Conservation (phyloP, 768 basidiomycete genomes). For the Russula lepida region DNA sequence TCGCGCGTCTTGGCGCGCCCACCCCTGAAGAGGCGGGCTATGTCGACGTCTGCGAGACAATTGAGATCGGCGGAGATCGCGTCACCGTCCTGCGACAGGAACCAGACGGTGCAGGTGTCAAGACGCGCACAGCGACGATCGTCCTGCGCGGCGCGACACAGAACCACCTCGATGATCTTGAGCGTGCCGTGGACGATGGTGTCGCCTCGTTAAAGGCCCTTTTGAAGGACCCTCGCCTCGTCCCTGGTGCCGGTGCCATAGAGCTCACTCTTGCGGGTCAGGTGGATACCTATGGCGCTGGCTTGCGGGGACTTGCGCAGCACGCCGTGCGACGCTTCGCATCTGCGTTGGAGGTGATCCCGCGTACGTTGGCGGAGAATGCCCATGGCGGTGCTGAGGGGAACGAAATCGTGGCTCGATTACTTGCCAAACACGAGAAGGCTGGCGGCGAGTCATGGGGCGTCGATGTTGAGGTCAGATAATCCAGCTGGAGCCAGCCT, state of each 20-base stretch:
- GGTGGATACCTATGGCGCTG: conserved; percentile 79
- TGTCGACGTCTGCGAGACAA: conserved; percentile 90
- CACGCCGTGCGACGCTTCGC: conserved; percentile 90
- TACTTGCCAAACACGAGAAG: conserved; percentile 87
- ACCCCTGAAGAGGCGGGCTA: conserved; percentile 93
- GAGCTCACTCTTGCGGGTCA: conserved; percentile 87
- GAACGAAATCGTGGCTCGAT: conserved; percentile 80
- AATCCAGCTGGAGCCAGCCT: background rate
- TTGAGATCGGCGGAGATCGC: conserved; percentile 95
- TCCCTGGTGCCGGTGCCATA: conserved; percentile 90
- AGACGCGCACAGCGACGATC: conserved; percentile 86
- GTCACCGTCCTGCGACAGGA: conserved; percentile 93
- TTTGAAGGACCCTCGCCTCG: conserved; percentile 80
- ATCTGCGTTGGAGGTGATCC: conserved; percentile 84
- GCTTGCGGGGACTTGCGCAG: conserved; percentile 84
- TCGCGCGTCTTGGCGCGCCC: conserved; percentile 92
- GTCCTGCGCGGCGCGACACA: conserved; percentile 92
- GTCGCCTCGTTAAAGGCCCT: conserved; percentile 92
- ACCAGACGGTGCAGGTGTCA: conserved; percentile 42
- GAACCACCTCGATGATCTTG: conserved; percentile 91
- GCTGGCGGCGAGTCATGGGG: conserved; percentile 70
- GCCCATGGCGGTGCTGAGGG: conserved; percentile 86
- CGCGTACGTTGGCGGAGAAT: conserved; percentile 90
- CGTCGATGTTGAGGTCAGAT: conserved; percentile 80
- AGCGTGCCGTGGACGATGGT: conserved; percentile 93